phyloP scores from a whole-genome alignment of 2,329 filamentous ascomycete genomes.

The Mycosphaerella sp. region DNA sequence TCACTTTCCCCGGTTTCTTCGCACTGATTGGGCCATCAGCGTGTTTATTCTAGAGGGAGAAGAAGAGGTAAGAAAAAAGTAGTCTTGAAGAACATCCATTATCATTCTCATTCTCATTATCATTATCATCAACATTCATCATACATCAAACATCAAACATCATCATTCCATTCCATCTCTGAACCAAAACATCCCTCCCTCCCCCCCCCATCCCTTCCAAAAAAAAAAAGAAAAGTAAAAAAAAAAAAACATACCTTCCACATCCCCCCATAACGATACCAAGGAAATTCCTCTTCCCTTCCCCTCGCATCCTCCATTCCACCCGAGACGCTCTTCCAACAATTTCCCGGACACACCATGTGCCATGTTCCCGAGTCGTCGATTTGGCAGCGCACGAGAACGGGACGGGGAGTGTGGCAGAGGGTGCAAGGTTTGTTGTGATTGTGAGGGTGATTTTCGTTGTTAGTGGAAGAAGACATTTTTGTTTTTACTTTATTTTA shows the following conservation, averaged over 20 bases:
- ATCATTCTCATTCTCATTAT: background rate
- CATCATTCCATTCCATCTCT: too few relatives aligned
- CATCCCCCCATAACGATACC: constrained; percentile 37
- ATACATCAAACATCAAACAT: too few relatives aligned
- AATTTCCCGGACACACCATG: constrained; percentile 40
- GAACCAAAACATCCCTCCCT: too few relatives aligned
- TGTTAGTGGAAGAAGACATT: too few relatives aligned
- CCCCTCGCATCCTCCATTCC: constrained; percentile 39
- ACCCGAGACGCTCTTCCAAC: constrained; percentile 41
- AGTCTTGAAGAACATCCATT: background rate
- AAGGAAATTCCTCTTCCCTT: constrained; percentile 30
- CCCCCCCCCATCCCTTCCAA: too few relatives aligned
- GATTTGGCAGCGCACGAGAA: constrained; percentile 42
- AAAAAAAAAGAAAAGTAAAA: too few relatives aligned
- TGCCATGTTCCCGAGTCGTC: constrained; percentile 38
- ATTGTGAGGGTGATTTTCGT: too few relatives aligned
- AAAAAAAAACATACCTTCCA: constrained; percentile 32
- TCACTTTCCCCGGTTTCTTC: constrained; percentile 39
- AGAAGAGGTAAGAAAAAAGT: too few relatives aligned
- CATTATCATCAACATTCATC: background rate
- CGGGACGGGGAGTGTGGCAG: constrained; percentile 34
- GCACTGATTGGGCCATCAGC: constrained; percentile 33
- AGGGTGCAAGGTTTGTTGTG: constrained; percentile 38
- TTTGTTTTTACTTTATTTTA: too few relatives aligned
- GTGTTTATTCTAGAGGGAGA: constrained; percentile 31